A percentile compares a stretch with the other conserved stretches of the same genome.
phyloP scores from a whole-genome alignment of 257 asterid species.

The Anisodus tanguticus region DNA sequence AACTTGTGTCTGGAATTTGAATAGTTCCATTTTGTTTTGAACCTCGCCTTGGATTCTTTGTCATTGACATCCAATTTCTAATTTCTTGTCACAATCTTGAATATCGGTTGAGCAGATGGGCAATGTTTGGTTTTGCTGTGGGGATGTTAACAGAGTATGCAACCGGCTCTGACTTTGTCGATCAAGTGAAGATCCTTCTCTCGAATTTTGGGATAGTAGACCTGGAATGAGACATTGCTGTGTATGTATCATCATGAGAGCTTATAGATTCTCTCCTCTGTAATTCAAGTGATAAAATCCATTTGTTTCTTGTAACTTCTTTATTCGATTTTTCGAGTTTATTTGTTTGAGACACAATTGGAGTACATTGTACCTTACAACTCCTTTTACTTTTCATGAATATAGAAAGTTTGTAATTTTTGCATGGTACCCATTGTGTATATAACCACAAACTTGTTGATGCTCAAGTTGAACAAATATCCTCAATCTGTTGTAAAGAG shows the following conservation, averaged over 20 bases:
- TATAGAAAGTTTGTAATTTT: neutral
- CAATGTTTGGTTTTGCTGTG: conserved; percentile 98
- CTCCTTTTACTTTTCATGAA: conserved; percentile 1
- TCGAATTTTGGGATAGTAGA: conserved; percentile 94
- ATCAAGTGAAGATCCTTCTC: conserved; percentile 92
- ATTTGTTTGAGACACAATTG: neutral
- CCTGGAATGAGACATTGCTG: conserved; percentile 56
- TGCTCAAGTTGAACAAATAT: too few relatives aligned
- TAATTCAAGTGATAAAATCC: neutral
- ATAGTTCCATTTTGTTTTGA: neutral
- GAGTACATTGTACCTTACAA: neutral
- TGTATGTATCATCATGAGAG: neutral
- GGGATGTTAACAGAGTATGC: conserved; percentile 97
- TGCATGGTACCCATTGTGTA: neutral
- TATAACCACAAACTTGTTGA: too few relatives aligned
- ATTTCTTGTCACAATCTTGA: neutral
- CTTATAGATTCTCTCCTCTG: neutral
- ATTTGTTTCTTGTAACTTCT: neutral
- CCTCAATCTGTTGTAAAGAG: too few relatives aligned
- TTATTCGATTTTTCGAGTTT: neutral
- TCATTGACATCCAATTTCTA: neutral
- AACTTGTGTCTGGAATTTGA: neutral
- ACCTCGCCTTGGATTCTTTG: neutral
- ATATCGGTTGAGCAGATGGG: conserved; percentile 75
- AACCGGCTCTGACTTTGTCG: conserved; percentile 96